Base-by-base conservation (phyloP, 257 asterid species). In the Plectranthus barbatus region DNA sequence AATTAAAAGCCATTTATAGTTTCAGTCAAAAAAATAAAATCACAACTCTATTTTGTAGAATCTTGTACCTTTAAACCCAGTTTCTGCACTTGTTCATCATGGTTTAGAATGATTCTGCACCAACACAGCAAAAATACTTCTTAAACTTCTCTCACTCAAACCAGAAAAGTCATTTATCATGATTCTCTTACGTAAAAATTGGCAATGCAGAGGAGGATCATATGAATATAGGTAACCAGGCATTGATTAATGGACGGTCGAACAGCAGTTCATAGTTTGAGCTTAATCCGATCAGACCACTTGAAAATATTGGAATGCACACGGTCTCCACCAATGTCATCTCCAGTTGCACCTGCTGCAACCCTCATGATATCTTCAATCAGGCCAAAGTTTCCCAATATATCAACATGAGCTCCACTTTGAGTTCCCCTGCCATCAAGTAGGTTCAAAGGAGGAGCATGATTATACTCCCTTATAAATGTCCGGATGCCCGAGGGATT, bases 371-470 rank as follows among this genome's bases (percentile, higher is more conserved):
- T 39, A 71, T 88, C 96, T 72, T 88, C 95, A 31, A 88, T 88
- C 6, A 88, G 68, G 3, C 87, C 94, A 72, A 82, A 83, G 64
- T 86, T 88, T 48, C 96, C 96, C 95, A 88, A 67, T 59, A 88
- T 88, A 66, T 88, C 90, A 48, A 88, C 96, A 65, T 88, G 96
- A 33, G 95, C 92, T 42, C 95, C 96, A 68, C 95, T 88, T 59
- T 86, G 86, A 3, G 92, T 83, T 60, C 96, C 96, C 80, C 96
- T 76, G 41, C 96, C 96, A 66, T 86, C 92, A 24, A 88, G 63
- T 68, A 86, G 79, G 63, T 77, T 84, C 20, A 83, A 67, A 0
- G 96, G 96, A 63, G 95, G 86, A 17, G 87, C 80, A 48, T 88
- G 96, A 51, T 67, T 76, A 47, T 86, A 84, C 81, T 88, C 96